A percentile compares a stretch with the other conserved stretches of the same genome.
Evolutionary conservation across 106 monocot genomes (phyloP).

Genomic region (Platanthera guangdongensis): DNA sequence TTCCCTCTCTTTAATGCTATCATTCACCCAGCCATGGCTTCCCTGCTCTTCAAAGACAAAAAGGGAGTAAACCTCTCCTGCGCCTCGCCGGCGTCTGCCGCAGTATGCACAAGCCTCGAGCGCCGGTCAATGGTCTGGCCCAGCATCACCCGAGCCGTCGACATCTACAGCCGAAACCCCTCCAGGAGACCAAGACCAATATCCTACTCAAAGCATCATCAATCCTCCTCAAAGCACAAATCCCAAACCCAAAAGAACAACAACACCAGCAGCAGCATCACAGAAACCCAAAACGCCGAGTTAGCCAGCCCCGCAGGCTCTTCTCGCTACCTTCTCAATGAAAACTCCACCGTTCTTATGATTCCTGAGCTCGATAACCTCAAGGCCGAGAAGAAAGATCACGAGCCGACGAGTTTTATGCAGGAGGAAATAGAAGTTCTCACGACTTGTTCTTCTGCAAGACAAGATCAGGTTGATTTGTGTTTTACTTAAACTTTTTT

Average conservation of each 20-base stretch:
- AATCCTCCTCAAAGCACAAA: neutral
- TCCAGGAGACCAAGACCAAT: neutral
- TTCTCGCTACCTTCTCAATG: slow-evolving; percentile 46
- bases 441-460: neutral
- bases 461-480: neutral
- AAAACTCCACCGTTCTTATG: slow-evolving; percentile 17
- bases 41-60: slow-evolving; percentile 53
- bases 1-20: neutral
- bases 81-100: slow-evolving; percentile 46
- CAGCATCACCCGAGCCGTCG: slow-evolving; percentile 11
- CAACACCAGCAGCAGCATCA: slow-evolving; percentile 10
- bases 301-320: slow-evolving; percentile 46
- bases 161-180: slow-evolving; percentile 9
- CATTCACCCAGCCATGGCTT: slow-evolving; percentile 29
- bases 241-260: slow-evolving; percentile 9
- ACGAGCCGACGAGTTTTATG: neutral
- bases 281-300: neutral
- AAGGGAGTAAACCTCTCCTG: slow-evolving; percentile 68
- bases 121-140: slow-evolving; percentile 29
- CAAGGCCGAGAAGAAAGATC: neutral
- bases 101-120: slow-evolving; percentile 55
- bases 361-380: slow-evolving; percentile 13
- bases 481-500: neutral
- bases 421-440: neutral
- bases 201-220: neutral